These are phyloP conservation scores for Jasminum sambac DNA, from an alignment of 257 asterid species.

Conservation along the genomic window DNA sequence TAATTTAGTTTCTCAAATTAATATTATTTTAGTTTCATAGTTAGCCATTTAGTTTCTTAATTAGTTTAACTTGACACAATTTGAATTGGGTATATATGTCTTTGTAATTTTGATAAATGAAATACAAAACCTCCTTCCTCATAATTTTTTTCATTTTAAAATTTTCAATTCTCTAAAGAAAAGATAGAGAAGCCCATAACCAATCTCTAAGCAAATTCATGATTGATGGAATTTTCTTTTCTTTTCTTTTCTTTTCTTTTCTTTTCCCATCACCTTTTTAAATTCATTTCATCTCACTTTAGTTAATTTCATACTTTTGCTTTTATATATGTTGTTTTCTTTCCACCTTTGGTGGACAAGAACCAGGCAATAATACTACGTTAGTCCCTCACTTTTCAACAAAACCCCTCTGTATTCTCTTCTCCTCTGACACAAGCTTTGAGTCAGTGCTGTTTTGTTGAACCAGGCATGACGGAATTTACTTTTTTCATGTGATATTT, in stretches of 20 bases:
- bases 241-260: slow-evolving; percentile 35
- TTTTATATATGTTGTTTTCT: slow-evolving; percentile 54
- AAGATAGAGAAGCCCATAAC: slow-evolving; percentile 11
- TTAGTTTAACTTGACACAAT: too few species aligned
- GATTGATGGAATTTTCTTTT: slow-evolving; percentile 48
- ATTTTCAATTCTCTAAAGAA: slow-evolving; percentile 29
- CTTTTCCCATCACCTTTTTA: slow-evolving; percentile 32
- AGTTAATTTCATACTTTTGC: slow-evolving; percentile 18
- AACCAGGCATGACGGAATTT: neutral
- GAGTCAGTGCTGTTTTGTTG: slow-evolving; percentile 29
- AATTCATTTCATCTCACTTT: slow-evolving; percentile 6
- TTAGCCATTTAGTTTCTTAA: too few species aligned
- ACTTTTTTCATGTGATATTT: slow-evolving; percentile 1
- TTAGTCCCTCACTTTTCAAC: slow-evolving; percentile 48
- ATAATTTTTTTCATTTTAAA: too few species aligned
- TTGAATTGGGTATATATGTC: too few species aligned
- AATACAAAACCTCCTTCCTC: too few species aligned
- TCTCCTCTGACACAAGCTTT: slow-evolving; percentile 37
- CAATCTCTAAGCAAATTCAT: slow-evolving; percentile 40
- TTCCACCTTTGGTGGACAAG: slow-evolving; percentile 57
- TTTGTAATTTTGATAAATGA: too few species aligned
- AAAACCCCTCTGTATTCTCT: slow-evolving; percentile 39
- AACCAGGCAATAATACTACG: slow-evolving; percentile 44
- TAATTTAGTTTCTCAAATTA: too few species aligned
- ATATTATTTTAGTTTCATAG: too few species aligned